Evolutionary conservation across 108 stramenopile genomes (phyloP), one percentile per base, ranked within the genome.

Genomic region (Nitzschia inconspicua): DNA sequence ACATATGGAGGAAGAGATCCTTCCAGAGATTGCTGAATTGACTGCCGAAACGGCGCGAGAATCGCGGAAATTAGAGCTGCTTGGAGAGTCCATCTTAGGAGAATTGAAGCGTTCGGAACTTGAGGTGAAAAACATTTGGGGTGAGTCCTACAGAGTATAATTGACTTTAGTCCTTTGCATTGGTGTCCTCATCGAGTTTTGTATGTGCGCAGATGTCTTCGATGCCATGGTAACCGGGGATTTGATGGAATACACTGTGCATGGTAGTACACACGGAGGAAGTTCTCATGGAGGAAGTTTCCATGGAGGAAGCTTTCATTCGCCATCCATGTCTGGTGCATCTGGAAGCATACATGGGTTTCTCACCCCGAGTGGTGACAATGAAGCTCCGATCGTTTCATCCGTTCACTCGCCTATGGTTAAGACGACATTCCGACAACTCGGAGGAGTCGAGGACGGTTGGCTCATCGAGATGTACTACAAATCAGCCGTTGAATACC

Each of bases 401-500:
- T 48, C 60, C n/a, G 51, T 47, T 28, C 22, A 28, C 25, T 70
- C 68, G 3, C 68, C 68, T 29, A 60, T 62, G 18, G 32, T 66
- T 6, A 70, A 70, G 39, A 49, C 34, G 19, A 37, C 60, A 27
- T 70, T 73, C 24, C 44, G 27, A 18, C 58, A 65, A 29, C 47
- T 61, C 6, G 58, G 54, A 5, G 28, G 36, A 1, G 32, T 88
- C 6, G 76, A 84, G 22, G 84, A 85, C 59, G 82, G 81, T 18
- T 89, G 88, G 88, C 63, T 85, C 20, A 66, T 79, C 13, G 88
- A 89, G 73, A 81, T 86, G 80, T 75, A 68, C n/a, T 89, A 89
- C 65, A 72, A 79, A 24, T 74, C 82, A 58, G 74, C 82, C 13
- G 84, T 86, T 37, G 66, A 68, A 24, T 79, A 74, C 32, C 72